These are phyloP conservation scores for Saturnispora sekii DNA, from an alignment of 805 yeast genomes.

Conservation along the genomic window DNA sequence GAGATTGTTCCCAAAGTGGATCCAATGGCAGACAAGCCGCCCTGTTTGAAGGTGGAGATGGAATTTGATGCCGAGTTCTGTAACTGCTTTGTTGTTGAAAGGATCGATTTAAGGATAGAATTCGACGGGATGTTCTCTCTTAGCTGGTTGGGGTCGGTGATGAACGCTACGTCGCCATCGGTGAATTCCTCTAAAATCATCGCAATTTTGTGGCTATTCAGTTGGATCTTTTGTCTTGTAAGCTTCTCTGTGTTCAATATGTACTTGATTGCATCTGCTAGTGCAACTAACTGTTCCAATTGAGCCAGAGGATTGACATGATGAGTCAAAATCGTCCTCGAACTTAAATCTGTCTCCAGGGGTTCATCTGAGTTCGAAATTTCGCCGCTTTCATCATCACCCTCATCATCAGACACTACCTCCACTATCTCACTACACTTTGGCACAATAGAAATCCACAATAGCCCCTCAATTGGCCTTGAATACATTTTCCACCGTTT, in stretches of 20 bases:
- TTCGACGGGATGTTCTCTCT: conserved; percentile 61
- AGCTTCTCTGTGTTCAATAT: conserved; percentile 40
- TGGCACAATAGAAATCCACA: conserved; percentile 15
- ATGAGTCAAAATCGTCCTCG: not conserved
- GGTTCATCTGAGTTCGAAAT: not conserved
- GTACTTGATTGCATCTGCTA: conserved; percentile 30
- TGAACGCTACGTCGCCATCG: conserved; percentile 66
- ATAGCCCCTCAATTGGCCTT: conserved; percentile 17
- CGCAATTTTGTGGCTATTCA: conserved; percentile 62
- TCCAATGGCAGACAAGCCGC: conserved; percentile 8
- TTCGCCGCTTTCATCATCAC: conserved; percentile 13
- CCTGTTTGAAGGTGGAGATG: conserved; percentile 21
- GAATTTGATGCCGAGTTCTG: conserved; percentile 26
- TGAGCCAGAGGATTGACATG: conserved; percentile 36
- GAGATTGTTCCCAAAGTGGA: conserved; percentile 7
- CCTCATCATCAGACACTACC: conserved; percentile 26
- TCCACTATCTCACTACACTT: conserved; percentile 15
- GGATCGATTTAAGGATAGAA: conserved; percentile 42
- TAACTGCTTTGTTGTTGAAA: conserved; percentile 31
- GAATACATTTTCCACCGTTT: conserved; percentile 25
- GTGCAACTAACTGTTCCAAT: conserved; percentile 30
- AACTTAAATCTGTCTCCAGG: conserved; percentile 6
- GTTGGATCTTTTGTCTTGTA: conserved; percentile 47
- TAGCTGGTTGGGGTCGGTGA: conserved; percentile 62
- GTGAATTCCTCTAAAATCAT: conserved; percentile 68